Evolutionary conservation across 371 early-diverging fungal genomes (phyloP), one percentile per base, ranked within the genome.

Genomic region (Mortierella sp.): DNA sequence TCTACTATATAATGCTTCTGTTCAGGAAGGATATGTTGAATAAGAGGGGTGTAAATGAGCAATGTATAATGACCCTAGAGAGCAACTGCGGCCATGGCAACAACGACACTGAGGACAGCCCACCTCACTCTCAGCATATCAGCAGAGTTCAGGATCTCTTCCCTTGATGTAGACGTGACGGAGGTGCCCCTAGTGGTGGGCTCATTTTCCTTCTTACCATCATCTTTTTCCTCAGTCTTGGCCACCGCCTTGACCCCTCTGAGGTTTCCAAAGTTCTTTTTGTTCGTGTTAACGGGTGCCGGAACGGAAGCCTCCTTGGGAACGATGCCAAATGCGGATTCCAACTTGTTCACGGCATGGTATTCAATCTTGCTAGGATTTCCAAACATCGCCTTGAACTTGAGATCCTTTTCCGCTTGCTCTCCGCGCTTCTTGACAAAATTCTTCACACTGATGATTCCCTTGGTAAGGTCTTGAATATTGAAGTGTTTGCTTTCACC

Each of bases 401-500:
- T 46, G 24, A 75, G 42, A 23, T 58, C 50, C 56, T 69, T 69
- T 49, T 63, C 61, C n/a, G 69, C 69, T 8, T 23, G n/a, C 0
- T 12, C 37, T 8, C 60, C 32, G 21, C 69, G 64, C 43, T 68
- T 32, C 42, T 49, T 23, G 21, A 75, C 53, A 69, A 69, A 75
- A 14, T 56, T 21, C 50, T 56, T 64, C 30, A 75, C 44, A 37
- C 69, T 12, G n/a, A 4, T 42, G 8, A 75, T 37, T 23, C 75
- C 75, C 26, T 42, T 53, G 42, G 47, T 7, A 9, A 73, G 56
- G 31, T 75, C 76, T 26, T 43, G 43, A 39, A 51, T 21, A 0
- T 48, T 69, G 50, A 75, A 75, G 11, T 75, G 63, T 21, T 42
- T 39, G 32, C 26, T 64, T 52, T 60, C 64, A 50, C 76, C 64